Evolutionary conservation across 2,329 filamentous ascomycete species (phyloP).

Genomic region (Tolypocladium inflatum): DNA sequence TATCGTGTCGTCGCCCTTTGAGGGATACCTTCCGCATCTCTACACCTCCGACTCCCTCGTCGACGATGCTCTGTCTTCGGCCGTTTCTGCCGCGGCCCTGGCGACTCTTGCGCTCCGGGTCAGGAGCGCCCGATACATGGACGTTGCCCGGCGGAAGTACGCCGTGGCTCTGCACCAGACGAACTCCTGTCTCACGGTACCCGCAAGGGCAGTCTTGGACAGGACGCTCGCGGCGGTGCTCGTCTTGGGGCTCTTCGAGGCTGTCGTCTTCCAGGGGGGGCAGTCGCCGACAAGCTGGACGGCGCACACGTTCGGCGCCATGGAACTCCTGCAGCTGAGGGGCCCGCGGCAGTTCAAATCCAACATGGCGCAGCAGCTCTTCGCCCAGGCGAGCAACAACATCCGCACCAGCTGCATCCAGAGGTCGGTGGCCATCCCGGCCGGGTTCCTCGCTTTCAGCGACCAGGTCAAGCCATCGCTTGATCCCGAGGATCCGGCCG

Average conservation of each 20-base stretch:
- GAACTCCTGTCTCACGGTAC: slow-evolving; percentile 8
- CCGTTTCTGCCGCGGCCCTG: slow-evolving; percentile 13
- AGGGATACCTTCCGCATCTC: slow-evolving; percentile 11
- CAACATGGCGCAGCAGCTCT: slow-evolving; percentile 10
- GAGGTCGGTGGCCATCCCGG: slow-evolving; percentile 10
- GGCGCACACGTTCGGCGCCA: slow-evolving; percentile 13
- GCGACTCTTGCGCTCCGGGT: slow-evolving; percentile 12
- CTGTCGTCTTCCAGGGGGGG: slow-evolving; percentile 13
- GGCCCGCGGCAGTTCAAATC: slow-evolving; percentile 12
- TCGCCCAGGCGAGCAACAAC: slow-evolving; percentile 15
- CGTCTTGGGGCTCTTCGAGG: slow-evolving; percentile 16
- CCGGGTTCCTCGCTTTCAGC: slow-evolving; percentile 9
- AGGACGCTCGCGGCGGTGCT: slow-evolving; percentile 16
- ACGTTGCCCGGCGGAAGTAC: slow-evolving; percentile 11
- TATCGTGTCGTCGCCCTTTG: slow-evolving; percentile 14
- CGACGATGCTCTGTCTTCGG: slow-evolving; percentile 10
- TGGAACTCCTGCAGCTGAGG: slow-evolving; percentile 15
- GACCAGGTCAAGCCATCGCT: slow-evolving; percentile 5
- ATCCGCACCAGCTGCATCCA: slow-evolving; percentile 17
- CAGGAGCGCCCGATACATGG: slow-evolving; percentile 6
- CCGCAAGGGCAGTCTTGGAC: slow-evolving; percentile 11
- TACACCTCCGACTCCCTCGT: slow-evolving; percentile 2
- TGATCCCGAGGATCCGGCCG: slow-evolving; percentile 5
- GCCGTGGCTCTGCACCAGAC: slow-evolving; percentile 9
- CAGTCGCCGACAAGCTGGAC: slow-evolving; percentile 15